Conservation (phyloP, 2,329 filamentous ascomycete genomes). For the Trichoderma endophyticum region DNA sequence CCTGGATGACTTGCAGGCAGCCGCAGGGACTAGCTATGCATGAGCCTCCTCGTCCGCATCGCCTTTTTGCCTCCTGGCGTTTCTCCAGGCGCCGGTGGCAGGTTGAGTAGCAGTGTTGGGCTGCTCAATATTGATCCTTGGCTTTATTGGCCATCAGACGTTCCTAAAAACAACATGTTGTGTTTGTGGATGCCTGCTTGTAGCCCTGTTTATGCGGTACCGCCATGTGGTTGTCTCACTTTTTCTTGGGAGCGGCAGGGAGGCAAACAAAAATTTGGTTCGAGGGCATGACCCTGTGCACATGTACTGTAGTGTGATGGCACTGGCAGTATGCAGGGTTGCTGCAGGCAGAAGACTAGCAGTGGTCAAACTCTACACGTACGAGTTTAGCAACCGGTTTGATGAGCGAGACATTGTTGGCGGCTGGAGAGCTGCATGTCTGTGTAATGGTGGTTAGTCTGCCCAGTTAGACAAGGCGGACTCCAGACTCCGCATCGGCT, state of each 20-base stretch:
- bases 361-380: not conserved
- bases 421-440: slow-evolving; percentile 5
- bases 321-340: slow-evolving; percentile 17
- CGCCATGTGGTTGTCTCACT: slow-evolving; percentile 14
- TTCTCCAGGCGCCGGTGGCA: slow-evolving; percentile 1
- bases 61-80: slow-evolving; percentile 2
- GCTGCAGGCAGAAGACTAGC: slow-evolving; percentile 4
- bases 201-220: not conserved
- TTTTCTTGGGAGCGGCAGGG: not conserved
- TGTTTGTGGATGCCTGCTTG: not conserved
- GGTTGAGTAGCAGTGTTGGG: not conserved
- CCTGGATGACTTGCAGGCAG: slow-evolving; percentile 19
- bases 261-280: slow-evolving; percentile 2
- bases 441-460: not conserved
- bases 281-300: slow-evolving; percentile 4
- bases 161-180: not conserved
- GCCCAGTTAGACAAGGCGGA: slow-evolving; percentile 8
- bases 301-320: slow-evolving; percentile 4
- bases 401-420: slow-evolving; percentile 1
- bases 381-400: not conserved
- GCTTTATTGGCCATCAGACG: slow-evolving; percentile 1
- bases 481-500: slow-evolving; percentile 1
- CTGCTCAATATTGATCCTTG: not conserved
- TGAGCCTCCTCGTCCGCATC: slow-evolving; percentile 8
- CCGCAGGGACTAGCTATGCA: slow-evolving; percentile 12